Conservation (phyloP, 768 basidiomycete species). For the Thelephora aurantiotincta region DNA sequence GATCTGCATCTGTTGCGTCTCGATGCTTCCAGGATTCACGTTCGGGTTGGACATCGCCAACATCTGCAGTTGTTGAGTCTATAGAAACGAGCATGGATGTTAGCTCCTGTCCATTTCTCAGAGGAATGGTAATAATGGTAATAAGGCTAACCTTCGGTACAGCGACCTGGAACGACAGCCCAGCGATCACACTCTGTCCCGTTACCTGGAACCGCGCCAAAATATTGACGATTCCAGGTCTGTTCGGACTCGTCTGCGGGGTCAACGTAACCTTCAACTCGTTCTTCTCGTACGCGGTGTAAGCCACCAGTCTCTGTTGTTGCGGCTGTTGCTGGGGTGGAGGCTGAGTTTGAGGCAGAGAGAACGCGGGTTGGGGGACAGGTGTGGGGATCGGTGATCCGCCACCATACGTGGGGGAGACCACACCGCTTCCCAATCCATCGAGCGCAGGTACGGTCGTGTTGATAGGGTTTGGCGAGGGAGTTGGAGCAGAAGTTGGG, state of each 20-base stretch:
- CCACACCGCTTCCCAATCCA: too few species aligned
- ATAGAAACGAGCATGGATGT: not conserved
- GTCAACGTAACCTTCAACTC: constrained; percentile 81
- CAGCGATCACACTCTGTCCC: constrained; percentile 35
- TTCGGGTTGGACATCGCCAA: constrained; percentile 86
- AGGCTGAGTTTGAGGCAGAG: constrained; percentile 24
- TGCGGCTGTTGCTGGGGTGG: constrained; percentile 23
- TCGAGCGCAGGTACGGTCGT: constrained; percentile 6
- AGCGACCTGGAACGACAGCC: constrained; percentile 90
- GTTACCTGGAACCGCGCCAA: constrained; percentile 74
- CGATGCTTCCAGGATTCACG: constrained; percentile 61
- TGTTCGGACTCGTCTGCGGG: constrained; percentile 65
- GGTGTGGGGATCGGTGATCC: not conserved
- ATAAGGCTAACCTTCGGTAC: constrained; percentile 67
- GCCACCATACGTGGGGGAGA: too few species aligned
- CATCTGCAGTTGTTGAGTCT: constrained; percentile 98
- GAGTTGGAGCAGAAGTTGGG: constrained; percentile 13
- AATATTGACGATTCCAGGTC: constrained; percentile 86
- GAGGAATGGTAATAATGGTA: not conserved
- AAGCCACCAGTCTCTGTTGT: constrained; percentile 46
- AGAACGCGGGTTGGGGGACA: constrained; percentile 18
- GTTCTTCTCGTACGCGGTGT: constrained; percentile 87
- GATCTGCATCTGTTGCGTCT: constrained; percentile 94
- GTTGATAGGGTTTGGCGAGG: constrained; percentile 11
- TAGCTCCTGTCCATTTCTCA: too few species aligned